Conservation (phyloP, 805 yeast species). For the Henningerozyma blattae region DNA sequence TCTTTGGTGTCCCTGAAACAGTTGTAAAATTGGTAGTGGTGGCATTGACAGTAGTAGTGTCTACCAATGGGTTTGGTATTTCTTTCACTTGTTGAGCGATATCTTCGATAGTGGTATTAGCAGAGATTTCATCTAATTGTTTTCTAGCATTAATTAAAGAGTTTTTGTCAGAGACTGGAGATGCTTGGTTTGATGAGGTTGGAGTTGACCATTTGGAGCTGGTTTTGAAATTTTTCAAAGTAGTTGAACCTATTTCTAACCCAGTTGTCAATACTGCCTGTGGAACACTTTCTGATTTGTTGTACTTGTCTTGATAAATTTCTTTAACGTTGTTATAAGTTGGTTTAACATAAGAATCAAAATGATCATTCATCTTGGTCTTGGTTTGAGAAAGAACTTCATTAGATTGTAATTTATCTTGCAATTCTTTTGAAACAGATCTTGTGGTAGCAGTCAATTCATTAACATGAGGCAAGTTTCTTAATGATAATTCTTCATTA, state of each 20-base stretch:
- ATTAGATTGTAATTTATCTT: constrained; percentile 13
- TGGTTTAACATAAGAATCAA: constrained; percentile 7
- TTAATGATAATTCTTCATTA: constrained; percentile 1
- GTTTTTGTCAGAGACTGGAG: neutral
- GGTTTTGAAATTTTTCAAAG: constrained; percentile 17
- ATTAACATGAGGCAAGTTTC: constrained; percentile 16
- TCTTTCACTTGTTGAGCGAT: neutral
- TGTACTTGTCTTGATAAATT: constrained; percentile 18
- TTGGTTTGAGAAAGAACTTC: constrained; percentile 15
- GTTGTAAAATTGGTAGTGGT: too few species aligned
- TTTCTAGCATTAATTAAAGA: too few species aligned
- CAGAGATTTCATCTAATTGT: too few species aligned
- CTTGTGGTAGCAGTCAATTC: constrained; percentile 21
- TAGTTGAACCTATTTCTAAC: constrained; percentile 18
- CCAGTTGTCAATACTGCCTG: constrained; percentile 24
- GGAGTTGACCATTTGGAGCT: constrained; percentile 1
- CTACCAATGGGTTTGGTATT: neutral
- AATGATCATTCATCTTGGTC: constrained; percentile 6
- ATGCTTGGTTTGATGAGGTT: neutral
- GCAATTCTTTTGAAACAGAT: constrained; percentile 15
- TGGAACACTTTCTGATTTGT: constrained; percentile 21
- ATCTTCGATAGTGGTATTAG: too few species aligned
- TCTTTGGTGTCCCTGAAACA: too few species aligned
- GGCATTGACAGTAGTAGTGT: too few species aligned
- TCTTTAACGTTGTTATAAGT: constrained; percentile 14